A percentile compares a stretch with the other conserved stretches of the same genome.
Conservation (phyloP, 805 yeast species). For the Candida xyloterini region DNA sequence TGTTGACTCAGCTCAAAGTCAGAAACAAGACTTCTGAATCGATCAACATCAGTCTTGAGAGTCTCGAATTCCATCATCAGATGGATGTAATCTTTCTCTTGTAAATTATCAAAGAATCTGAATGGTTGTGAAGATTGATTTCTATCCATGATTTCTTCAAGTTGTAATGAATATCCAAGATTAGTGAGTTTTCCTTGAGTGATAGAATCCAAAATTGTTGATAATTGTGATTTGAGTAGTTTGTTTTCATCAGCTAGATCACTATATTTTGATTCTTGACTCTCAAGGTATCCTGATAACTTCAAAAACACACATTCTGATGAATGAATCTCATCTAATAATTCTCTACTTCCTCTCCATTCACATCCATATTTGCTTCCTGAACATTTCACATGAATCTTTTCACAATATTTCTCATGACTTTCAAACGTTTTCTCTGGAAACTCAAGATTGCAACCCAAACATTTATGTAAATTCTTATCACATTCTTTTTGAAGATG, state of each 20-base stretch:
- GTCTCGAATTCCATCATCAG: conserved; percentile 43
- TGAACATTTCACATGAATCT: conserved; percentile 43
- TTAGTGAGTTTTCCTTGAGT: conserved; percentile 50
- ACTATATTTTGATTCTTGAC: conserved; percentile 30
- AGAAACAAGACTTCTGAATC: conserved; percentile 21
- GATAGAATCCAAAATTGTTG: conserved; percentile 44
- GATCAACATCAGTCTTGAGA: conserved; percentile 41
- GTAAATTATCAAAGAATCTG: conserved; percentile 15
- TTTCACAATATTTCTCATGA: conserved; percentile 43
- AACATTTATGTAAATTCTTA: conserved; percentile 36
- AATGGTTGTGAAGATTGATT: conserved; percentile 17
- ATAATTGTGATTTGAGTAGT: conserved; percentile 41
- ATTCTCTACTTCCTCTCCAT: conserved; percentile 40
- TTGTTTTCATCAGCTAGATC: conserved; percentile 36
- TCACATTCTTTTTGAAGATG: conserved; percentile 42
- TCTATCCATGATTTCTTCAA: conserved; percentile 40
- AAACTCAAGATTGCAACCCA: conserved; percentile 42
- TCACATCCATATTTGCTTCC: conserved; percentile 47
- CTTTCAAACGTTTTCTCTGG: conserved; percentile 37
- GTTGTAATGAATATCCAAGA: conserved; percentile 44
- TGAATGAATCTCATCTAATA: conserved; percentile 28
- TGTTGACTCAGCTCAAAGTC: conserved; percentile 29
- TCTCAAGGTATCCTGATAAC: conserved; percentile 26
- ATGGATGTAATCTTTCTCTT: conserved; percentile 27
- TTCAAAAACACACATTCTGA: conserved; percentile 31